These are phyloP conservation scores for Senna siamea DNA, from an alignment of 306 rosid genomes.

Conservation along the genomic window DNA sequence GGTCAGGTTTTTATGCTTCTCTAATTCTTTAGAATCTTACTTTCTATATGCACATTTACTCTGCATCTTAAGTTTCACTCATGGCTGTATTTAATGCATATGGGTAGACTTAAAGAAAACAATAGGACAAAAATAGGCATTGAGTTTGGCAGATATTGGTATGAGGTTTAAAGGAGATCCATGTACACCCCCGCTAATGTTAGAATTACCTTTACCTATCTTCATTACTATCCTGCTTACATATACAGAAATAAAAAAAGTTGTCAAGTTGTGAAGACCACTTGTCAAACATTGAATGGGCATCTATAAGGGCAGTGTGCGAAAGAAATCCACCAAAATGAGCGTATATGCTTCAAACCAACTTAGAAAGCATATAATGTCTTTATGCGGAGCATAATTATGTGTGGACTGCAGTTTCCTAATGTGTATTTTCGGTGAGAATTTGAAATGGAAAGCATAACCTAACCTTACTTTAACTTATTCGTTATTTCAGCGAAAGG, in stretches of 20 bases:
- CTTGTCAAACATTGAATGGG: slow-evolving; percentile 6
- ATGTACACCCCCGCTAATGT: too few relatives aligned
- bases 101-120: background rate
- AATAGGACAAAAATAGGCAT: background rate
- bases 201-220: too few relatives aligned
- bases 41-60: background rate
- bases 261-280: background rate
- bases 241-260: background rate
- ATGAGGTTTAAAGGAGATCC: background rate
- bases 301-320: slow-evolving; percentile 30
- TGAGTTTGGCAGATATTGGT: background rate
- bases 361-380: slow-evolving; percentile 39
- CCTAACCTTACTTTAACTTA: slow-evolving; percentile 52
- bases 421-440: slow-evolving; percentile 37
- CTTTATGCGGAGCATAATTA: slow-evolving; percentile 47
- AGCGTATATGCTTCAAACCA: slow-evolving; percentile 45
- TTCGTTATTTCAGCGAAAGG: slow-evolving; percentile 44
- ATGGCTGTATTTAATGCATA: background rate
- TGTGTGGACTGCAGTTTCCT: slow-evolving; percentile 48
- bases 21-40: background rate
- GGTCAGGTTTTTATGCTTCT: slow-evolving; percentile 24
- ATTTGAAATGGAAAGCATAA: slow-evolving; percentile 39
- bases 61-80: background rate
- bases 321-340: slow-evolving; percentile 20
- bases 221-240: background rate